Percentiles rank a stretch among this genome's conserved stretches.
Conservation (phyloP, 306 rosid genomes). For the Dicorynia guianensis region DNA sequence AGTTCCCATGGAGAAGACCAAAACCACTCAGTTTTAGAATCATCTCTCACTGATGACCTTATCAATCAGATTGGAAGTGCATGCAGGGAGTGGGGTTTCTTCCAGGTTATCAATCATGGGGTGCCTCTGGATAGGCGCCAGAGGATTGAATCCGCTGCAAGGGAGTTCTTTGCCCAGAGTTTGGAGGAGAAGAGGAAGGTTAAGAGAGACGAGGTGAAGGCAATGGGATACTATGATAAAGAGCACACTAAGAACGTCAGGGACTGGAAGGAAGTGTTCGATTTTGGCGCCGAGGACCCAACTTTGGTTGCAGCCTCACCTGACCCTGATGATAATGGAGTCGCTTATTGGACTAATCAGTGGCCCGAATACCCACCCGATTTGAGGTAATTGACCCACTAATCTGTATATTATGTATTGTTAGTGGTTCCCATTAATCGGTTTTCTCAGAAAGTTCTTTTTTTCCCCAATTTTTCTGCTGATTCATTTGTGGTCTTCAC, state of each 20-base stretch:
- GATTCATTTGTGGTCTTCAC: too few species aligned
- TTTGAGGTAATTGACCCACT: constrained; percentile 50
- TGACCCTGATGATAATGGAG: constrained; percentile 41
- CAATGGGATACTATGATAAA: constrained; percentile 61
- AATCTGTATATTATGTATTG: too few species aligned
- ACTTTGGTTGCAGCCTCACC: constrained; percentile 47
- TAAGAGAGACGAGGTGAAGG: constrained; percentile 38
- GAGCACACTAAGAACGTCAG: constrained; percentile 79
- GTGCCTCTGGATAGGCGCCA: constrained; percentile 47
- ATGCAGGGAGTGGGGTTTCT: constrained; percentile 78
- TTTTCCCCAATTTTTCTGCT: too few species aligned
- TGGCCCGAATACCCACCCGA: constrained; percentile 62
- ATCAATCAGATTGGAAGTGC: constrained; percentile 61
- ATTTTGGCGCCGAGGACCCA: constrained; percentile 51
- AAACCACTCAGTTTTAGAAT: not conserved
- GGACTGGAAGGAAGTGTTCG: constrained; percentile 84
- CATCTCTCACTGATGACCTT: constrained; percentile 31
- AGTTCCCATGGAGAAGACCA: constrained; percentile 16
- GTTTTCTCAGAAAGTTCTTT: too few species aligned
- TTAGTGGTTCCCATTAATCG: too few species aligned
- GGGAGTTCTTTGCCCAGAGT: constrained; percentile 60
- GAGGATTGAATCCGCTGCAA: constrained; percentile 44
- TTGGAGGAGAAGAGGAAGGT: constrained; percentile 67
- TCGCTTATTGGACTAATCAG: constrained; percentile 52
- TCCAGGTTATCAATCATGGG: constrained; percentile 74